These are phyloP conservation scores for Purpureocillium lavendulum DNA, from an alignment of 2,329 filamentous ascomycete genomes.

Conservation along the genomic window DNA sequence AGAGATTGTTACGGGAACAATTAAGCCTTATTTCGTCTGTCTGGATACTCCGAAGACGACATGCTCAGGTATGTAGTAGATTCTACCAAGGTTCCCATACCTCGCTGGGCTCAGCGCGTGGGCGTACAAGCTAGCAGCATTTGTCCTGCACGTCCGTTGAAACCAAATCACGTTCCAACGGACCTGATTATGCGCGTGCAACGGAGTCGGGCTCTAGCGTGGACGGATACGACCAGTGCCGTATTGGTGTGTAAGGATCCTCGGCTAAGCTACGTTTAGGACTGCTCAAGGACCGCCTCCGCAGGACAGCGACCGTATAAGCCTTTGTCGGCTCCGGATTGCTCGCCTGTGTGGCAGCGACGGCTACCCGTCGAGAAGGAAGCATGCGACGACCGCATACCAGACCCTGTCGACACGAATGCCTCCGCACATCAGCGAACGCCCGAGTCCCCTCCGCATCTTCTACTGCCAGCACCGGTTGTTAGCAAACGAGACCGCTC, in stretches of 20 bases:
- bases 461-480: neutral
- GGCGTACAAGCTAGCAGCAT: too few relatives aligned
- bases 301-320: neutral
- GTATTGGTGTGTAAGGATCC: too few relatives aligned
- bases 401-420: constrained; percentile 1
- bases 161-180: too few relatives aligned
- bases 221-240: too few relatives aligned
- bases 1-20: constrained; percentile 21
- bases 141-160: too few relatives aligned
- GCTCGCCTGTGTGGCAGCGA: constrained; percentile 1
- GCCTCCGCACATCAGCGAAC: constrained; percentile 5
- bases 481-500: neutral
- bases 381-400: neutral
- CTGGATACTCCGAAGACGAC: constrained; percentile 23
- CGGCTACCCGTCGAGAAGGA: constrained; percentile 1
- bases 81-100: too few relatives aligned
- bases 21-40: constrained; percentile 29
- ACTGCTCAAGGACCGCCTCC: neutral
- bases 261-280: neutral
- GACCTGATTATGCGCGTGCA: too few relatives aligned
- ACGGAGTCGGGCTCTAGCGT: too few relatives aligned
- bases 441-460: neutral
- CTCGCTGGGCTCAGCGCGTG: too few relatives aligned
- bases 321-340: constrained; percentile 1
- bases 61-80: constrained; percentile 4